Percentiles rank a stretch among this genome's conserved stretches.
phyloP scores from a whole-genome alignment of 1,284 basidiomycete genomes.

The Grifola frondosa region DNA sequence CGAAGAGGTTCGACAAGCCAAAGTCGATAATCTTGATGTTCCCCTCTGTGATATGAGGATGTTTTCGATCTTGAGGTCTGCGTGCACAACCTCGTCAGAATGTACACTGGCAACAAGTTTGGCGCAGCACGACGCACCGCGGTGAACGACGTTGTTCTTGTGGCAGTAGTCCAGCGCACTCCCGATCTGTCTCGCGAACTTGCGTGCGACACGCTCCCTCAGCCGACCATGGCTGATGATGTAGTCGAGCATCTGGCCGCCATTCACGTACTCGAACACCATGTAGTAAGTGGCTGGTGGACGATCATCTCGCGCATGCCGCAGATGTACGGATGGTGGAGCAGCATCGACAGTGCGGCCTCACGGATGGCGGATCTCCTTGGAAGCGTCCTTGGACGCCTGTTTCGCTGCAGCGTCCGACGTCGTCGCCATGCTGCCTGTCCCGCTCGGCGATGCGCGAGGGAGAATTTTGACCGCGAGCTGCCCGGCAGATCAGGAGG shows the following conservation, averaged over 20 bases:
- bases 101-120: conserved; percentile 2
- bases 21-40: conserved; percentile 99
- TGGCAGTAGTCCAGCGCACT: conserved; percentile 97
- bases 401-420: conserved; percentile 73
- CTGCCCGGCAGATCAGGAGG: conserved; percentile 47
- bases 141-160: conserved; percentile 95
- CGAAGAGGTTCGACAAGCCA: conserved; percentile 95
- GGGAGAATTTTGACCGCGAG: conserved; percentile 99
- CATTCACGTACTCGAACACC: conserved; percentile 98
- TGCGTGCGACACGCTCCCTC: conserved; percentile 91
- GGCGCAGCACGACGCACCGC: conserved; percentile 50
- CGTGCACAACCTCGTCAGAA: conserved; percentile 12
- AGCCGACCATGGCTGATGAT: conserved; percentile 98
- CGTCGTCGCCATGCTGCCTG: conserved; percentile 45
- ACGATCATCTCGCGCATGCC: conserved; percentile 99
- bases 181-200: conserved; percentile 96
- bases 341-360: conserved; percentile 89
- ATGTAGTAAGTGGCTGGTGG: conserved; percentile 97
- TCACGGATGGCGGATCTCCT: conserved; percentile 96
- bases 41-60: conserved; percentile 97
- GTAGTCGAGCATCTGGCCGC: conserved; percentile 99
- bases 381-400: conserved; percentile 88
- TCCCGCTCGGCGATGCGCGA: conserved; percentile 58
- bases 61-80: conserved; percentile 98
- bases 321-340: conserved; percentile 98